These are phyloP conservation scores for Xylaria sp. DNA, from an alignment of 2,329 filamentous ascomycete species.

Conservation along the genomic window DNA sequence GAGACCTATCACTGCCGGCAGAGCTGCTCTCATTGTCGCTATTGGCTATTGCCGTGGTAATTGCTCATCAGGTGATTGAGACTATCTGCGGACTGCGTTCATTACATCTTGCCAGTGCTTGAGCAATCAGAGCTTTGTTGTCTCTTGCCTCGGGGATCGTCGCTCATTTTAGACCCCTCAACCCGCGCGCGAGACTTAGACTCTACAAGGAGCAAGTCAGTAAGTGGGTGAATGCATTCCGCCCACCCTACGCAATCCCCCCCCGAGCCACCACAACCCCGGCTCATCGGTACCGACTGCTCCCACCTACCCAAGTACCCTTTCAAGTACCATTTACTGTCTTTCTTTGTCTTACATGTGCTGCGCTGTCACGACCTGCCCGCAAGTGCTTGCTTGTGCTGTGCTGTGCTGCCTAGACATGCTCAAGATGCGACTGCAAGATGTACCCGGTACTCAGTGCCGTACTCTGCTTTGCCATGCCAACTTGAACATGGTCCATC, in stretches of 20 bases:
- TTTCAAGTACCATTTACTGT: conserved; percentile 21
- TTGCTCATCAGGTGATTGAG: conserved; percentile 64
- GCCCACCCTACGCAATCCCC: conserved; percentile 35
- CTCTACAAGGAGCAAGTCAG: conserved; percentile 37
- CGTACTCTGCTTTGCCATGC: conserved; percentile 16
- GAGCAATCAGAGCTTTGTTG: conserved; percentile 49
- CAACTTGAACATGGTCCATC: conserved; percentile 6
- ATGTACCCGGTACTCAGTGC: conserved; percentile 9
- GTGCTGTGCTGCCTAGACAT: conserved; percentile 27
- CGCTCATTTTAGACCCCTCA: conserved; percentile 33
- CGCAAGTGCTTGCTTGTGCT: conserved; percentile 28
- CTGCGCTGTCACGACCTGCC: conserved; percentile 33
- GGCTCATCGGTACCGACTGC: conserved; percentile 44
- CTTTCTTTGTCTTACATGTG: conserved; percentile 36
- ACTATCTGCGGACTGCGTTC: conserved; percentile 57
- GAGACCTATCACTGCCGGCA: conserved; percentile 65
- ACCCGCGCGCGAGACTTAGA: conserved; percentile 41
- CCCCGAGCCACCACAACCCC: conserved; percentile 43
- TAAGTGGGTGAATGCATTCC: conserved; percentile 43
- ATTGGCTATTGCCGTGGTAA: conserved; percentile 60
- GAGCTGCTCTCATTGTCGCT: conserved; percentile 53
- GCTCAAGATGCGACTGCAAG: conserved; percentile 18
- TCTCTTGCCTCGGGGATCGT: conserved; percentile 33
- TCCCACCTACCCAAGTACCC: conserved; percentile 36
- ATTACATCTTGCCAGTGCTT: conserved; percentile 43